Evolutionary conservation across 1,139 yeast species (phyloP), one percentile per base, ranked within the genome.

Genomic region (Saccharomyces hybrid): DNA sequence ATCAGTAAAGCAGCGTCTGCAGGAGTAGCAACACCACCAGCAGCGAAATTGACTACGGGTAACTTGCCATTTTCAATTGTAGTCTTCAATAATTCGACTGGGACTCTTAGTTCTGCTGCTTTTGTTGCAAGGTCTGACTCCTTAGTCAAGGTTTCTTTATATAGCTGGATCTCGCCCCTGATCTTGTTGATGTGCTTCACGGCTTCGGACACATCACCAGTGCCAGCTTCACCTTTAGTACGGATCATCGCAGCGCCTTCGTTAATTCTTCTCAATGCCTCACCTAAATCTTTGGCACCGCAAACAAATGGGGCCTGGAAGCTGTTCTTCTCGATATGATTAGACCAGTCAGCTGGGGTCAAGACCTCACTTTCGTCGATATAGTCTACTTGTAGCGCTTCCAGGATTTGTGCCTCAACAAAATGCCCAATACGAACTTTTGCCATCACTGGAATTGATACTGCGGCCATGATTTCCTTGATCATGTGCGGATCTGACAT

Each of bases 191-290:
- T 21, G 24, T 21, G 24, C 6, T 21, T 21, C 24, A 21, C 24
- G 6, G 24, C 24, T 21, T 21, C 24, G 24, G 24, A 21, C 24
- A 21, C 24, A 21, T 21, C 24, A 21, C 24, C 24, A 21, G 24
- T 21, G 1, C 24, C 24, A 21, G 24, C 24, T 21, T 86, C 95
- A 61, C 95, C 95, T 73, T 87, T 88, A 60, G 95, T 84, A 70
- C 95, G 79, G 67, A 88, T 81, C 93, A 88, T 86, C 48, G 93
- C 91, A 47, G 95, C 95, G 62, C 95, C 95, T 72, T 88, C 96
- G 62, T 78, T 74, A 65, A 88, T 78, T 69, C 96, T 79, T 71
- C 95, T 81, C 63, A 88, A 77, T 2, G 95, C 95, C 70, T 88
- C 95, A 51, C 95, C 95, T 59, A 88, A 78, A 72, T 87, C 82